Conservation (phyloP, 2,329 filamentous ascomycete species). For the Penicillium sp. region DNA sequence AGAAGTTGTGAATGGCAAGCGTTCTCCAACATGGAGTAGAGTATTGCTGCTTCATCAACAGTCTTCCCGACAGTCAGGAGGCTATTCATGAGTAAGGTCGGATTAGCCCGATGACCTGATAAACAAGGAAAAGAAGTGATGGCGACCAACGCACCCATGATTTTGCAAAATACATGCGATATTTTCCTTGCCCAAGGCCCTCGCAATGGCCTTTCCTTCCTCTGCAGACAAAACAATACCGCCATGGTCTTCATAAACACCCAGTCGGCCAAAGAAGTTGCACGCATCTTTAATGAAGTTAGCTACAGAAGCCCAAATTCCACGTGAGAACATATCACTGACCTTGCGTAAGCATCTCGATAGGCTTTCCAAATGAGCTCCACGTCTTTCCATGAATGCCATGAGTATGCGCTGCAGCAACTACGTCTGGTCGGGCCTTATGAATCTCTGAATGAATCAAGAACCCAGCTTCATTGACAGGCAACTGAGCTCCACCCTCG, state of each 20-base stretch:
- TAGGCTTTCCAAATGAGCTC: constrained; percentile 58
- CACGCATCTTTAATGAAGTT: constrained; percentile 32
- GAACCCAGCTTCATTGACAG: constrained; percentile 51
- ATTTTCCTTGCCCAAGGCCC: constrained; percentile 41
- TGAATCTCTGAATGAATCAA: constrained; percentile 62
- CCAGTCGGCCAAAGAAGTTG: constrained; percentile 40
- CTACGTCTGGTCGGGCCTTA: constrained; percentile 58
- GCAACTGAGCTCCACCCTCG: constrained; percentile 41
- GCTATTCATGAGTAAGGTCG: constrained; percentile 26
- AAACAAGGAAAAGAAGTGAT: not conserved
- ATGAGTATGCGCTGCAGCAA: constrained; percentile 60
- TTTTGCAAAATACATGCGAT: constrained; percentile 45
- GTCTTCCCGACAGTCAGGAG: constrained; percentile 43
- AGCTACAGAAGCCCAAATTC: not conserved
- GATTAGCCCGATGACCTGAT: constrained; percentile 15
- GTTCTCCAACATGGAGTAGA: constrained; percentile 43
- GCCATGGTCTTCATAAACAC: constrained; percentile 43
- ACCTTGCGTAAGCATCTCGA: constrained; percentile 63
- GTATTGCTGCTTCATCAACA: constrained; percentile 43
- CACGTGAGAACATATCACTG: not conserved
- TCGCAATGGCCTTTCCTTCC: constrained; percentile 40
- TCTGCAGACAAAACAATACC: constrained; percentile 43
- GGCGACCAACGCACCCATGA: constrained; percentile 32
- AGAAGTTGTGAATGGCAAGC: constrained; percentile 44
- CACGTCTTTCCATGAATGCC: constrained; percentile 62